Conservation (phyloP, 1,284 basidiomycete species). For the Termitomyces sp. region DNA sequence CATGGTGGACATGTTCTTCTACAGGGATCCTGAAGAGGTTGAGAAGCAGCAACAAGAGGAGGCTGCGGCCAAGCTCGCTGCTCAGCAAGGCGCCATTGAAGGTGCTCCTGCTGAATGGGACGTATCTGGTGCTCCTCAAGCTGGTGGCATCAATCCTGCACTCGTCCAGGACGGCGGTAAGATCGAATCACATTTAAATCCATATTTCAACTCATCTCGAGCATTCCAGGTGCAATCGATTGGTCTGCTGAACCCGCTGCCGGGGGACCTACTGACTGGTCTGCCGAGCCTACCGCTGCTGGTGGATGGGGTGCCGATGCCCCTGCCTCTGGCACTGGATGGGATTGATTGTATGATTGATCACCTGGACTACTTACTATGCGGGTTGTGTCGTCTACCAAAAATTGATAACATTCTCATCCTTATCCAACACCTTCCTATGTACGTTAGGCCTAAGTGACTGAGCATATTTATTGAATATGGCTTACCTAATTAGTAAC, state of each 20-base stretch:
- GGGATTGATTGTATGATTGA: conserved; percentile 59
- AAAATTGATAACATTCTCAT: conserved; percentile 14
- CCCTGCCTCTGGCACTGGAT: conserved; percentile 37
- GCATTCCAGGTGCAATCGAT: conserved; percentile 65
- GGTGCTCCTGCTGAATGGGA: conserved; percentile 73
- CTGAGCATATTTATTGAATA: neutral
- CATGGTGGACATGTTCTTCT: conserved; percentile 99
- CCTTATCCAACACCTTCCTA: too few relatives aligned
- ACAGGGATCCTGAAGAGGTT: conserved; percentile 98
- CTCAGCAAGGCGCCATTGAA: conserved; percentile 43
- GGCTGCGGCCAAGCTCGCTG: conserved; percentile 74
- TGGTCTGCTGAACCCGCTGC: conserved; percentile 72
- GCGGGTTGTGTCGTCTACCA: conserved; percentile 10
- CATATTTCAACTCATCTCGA: conserved; percentile 6
- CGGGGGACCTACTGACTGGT: conserved; percentile 71
- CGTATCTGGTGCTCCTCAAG: conserved; percentile 60
- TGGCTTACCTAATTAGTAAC: conserved; percentile 18
- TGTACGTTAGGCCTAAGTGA: too few relatives aligned
- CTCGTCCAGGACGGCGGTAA: conserved; percentile 68
- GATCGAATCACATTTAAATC: conserved; percentile 20
- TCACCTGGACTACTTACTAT: conserved; percentile 17
- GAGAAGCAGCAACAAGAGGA: conserved; percentile 96
- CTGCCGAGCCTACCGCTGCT: conserved; percentile 66
- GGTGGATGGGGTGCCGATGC: conserved; percentile 59
- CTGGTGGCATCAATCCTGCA: conserved; percentile 73